These are phyloP conservation scores for Dendrobium officinale DNA, from an alignment of 106 monocot species.

Conservation along the genomic window DNA sequence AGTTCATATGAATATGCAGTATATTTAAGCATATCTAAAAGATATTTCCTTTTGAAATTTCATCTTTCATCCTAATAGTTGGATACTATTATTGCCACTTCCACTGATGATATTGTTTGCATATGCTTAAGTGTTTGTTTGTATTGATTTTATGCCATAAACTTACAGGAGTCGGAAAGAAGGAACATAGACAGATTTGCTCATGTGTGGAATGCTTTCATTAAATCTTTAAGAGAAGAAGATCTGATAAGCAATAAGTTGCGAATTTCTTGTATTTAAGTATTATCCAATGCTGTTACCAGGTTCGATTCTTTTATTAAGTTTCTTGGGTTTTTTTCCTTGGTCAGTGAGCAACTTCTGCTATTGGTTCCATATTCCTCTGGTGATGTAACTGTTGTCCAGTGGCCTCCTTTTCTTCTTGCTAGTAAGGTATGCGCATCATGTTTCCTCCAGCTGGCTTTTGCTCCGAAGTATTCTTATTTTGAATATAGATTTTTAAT, in stretches of 20 bases:
- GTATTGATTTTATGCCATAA: conserved; percentile 10
- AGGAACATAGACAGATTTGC: conserved; percentile 71
- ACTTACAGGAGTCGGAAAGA: conserved; percentile 47
- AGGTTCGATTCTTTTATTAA: conserved; percentile 1
- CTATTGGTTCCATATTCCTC: conserved; percentile 85
- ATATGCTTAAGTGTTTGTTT: not conserved
- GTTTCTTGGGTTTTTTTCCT: conserved; percentile 8
- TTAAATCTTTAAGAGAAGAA: conserved; percentile 62
- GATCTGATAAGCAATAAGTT: conserved; percentile 85
- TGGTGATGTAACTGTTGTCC: conserved; percentile 58
- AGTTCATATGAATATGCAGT: not conserved
- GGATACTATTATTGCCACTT: not conserved
- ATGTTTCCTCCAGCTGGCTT: not conserved
- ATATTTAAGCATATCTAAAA: not conserved
- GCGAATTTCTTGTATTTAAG: not conserved
- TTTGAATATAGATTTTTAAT: not conserved
- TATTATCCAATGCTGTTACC: not conserved
- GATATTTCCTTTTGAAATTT: not conserved
- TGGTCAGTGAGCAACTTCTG: conserved; percentile 68
- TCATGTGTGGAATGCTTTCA: conserved; percentile 82
- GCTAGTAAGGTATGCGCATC: conserved; percentile 72
- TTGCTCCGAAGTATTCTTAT: not conserved
- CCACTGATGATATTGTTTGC: not conserved
- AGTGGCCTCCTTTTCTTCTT: conserved; percentile 99
- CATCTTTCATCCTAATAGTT: not conserved